These are phyloP conservation scores for Berberis thunbergii DNA, from an alignment of 164 flowering plant genomes.

Conservation along the genomic window DNA sequence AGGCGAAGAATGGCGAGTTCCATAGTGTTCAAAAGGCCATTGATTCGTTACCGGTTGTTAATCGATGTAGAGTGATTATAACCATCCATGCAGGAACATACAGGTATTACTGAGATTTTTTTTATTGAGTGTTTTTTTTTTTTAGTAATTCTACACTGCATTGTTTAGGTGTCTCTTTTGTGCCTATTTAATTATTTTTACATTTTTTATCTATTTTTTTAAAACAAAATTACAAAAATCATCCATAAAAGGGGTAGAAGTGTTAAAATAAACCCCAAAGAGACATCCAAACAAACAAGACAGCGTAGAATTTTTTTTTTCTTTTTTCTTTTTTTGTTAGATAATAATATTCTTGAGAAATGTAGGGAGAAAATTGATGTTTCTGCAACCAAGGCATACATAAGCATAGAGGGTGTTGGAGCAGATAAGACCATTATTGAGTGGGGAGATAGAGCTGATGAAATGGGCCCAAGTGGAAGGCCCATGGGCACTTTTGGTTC, in stretches of 20 bases:
- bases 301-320: no score
- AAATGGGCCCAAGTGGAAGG: constrained; percentile 24
- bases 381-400: constrained; percentile 35
- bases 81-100: constrained; percentile 37
- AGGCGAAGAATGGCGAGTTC: constrained; percentile 24
- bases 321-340: no score
- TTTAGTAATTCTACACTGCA: neutral
- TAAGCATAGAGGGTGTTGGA: constrained; percentile 43
- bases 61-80: constrained; percentile 41
- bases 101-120: constrained; percentile 21
- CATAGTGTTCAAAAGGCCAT: constrained; percentile 37
- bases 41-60: constrained; percentile 34
- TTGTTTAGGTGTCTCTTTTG: no score
- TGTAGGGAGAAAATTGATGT: constrained; percentile 54
- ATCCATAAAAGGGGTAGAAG: no score
- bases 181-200: no score
- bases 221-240: no score
- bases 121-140: no score
- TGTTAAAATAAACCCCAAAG: no score
- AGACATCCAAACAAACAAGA: no score
- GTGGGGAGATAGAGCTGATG: constrained; percentile 52
- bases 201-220: no score
- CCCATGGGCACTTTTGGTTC: constrained; percentile 48
- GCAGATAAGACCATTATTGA: constrained; percentile 38
- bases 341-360: no score